phyloP scores from a whole-genome alignment of 2,329 filamentous ascomycete species.

The Didymella glomerata region DNA sequence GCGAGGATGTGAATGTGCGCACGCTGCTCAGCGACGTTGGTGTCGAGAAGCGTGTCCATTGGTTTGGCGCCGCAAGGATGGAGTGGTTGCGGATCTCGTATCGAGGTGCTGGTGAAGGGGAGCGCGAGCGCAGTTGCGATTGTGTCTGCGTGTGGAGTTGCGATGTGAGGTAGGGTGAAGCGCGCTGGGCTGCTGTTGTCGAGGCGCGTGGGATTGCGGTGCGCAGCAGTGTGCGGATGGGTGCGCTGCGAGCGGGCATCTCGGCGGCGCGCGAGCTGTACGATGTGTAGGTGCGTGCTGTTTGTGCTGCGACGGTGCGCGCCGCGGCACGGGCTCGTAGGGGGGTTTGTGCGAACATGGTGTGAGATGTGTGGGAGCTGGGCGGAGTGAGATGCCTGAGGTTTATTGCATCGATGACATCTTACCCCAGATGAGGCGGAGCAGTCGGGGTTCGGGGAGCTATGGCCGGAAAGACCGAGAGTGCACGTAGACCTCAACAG shows the following conservation, averaged over 20 bases:
- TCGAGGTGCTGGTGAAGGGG: constrained; percentile 37
- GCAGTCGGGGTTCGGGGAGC: constrained; percentile 5
- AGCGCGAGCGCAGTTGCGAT: constrained; percentile 31
- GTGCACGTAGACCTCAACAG: background rate
- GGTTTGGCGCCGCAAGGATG: constrained; percentile 33
- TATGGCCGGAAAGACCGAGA: constrained; percentile 1
- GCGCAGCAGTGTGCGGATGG: constrained; percentile 43
- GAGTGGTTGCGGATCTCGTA: constrained; percentile 39
- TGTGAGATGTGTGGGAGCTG: constrained; percentile 7
- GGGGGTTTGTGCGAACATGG: constrained; percentile 20
- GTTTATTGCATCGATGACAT: constrained; percentile 16
- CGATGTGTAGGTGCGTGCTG: constrained; percentile 26
- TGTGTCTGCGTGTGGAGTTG: constrained; percentile 27
- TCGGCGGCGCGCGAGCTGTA: constrained; percentile 30
- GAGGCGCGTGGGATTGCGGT: constrained; percentile 38
- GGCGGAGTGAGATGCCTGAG: constrained; percentile 16
- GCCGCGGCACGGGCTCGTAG: constrained; percentile 9
- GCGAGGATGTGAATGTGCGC: constrained; percentile 41
- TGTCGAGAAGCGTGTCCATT: constrained; percentile 48
- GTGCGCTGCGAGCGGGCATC: constrained; percentile 36
- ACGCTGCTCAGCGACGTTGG: constrained; percentile 42
- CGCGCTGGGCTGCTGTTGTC: constrained; percentile 34
- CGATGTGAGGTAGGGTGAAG: constrained; percentile 30
- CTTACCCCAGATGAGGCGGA: constrained; percentile 10
- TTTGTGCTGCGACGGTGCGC: constrained; percentile 19